Conservation (phyloP, 352 stramenopile genomes). For the Pythium coloratum region DNA sequence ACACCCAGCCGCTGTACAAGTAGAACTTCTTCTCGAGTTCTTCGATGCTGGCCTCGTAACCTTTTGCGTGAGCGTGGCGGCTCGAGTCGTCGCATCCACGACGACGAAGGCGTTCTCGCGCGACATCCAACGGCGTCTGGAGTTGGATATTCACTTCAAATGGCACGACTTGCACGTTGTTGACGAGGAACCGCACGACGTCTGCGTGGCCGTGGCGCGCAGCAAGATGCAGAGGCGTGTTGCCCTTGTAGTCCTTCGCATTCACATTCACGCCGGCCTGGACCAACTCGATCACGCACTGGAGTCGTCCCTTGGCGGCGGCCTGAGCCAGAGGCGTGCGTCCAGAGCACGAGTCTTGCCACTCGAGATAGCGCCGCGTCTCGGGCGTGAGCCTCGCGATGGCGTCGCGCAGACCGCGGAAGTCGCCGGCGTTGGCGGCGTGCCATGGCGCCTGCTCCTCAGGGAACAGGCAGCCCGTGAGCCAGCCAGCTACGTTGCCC, state of each 20-base stretch:
- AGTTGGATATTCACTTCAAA: constrained; percentile 33
- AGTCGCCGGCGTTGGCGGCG: constrained; percentile 25
- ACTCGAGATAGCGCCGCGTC: constrained; percentile 30
- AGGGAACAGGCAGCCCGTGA: constrained; percentile 25
- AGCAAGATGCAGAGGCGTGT: constrained; percentile 38
- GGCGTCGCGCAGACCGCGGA: constrained; percentile 13
- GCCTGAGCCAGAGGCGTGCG: constrained; percentile 33
- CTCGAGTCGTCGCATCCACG: constrained; percentile 5
- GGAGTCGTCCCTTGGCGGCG: constrained; percentile 22
- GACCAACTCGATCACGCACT: constrained; percentile 25
- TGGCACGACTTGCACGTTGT: constrained; percentile 19
- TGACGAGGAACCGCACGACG: constrained; percentile 26
- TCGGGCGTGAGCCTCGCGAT: constrained; percentile 22
- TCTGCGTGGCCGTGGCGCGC: constrained; percentile 22
- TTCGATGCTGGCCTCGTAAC: constrained; percentile 33
- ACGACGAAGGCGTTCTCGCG: constrained; percentile 19
- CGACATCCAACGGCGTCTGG: constrained; percentile 32
- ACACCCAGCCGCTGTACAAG: constrained; percentile 35
- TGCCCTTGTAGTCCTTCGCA: constrained; percentile 36
- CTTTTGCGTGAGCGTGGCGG: background rate
- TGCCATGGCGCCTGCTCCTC: constrained; percentile 34
- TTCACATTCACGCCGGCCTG: constrained; percentile 29
- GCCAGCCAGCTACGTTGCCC: constrained; percentile 29
- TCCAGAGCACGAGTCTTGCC: constrained; percentile 27
- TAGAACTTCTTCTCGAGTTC: constrained; percentile 38